Conservation (phyloP, 164 flowering plant genomes). For the Platanus orientalis region DNA sequence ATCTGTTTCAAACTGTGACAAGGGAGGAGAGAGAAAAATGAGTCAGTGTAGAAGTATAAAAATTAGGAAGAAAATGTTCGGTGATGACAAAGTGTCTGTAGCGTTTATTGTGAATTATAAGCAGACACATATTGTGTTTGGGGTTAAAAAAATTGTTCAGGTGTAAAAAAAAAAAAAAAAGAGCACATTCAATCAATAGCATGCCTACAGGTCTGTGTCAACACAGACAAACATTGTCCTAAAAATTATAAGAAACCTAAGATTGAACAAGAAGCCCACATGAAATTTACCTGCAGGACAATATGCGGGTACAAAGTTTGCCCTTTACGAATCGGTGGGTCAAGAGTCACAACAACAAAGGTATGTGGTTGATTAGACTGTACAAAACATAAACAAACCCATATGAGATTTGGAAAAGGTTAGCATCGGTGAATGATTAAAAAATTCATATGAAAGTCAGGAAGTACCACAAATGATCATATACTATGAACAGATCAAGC, state of each 20-base stretch:
- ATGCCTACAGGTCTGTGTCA: too few species aligned
- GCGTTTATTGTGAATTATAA: too few species aligned
- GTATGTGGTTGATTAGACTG: slow-evolving; percentile 97
- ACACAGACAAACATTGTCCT: too few species aligned
- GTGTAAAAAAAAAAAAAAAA: too few species aligned
- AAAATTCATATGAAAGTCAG: not conserved
- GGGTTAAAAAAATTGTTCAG: too few species aligned
- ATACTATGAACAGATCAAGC: not conserved
- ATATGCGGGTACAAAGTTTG: slow-evolving; percentile 98
- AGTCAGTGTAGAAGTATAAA: not conserved
- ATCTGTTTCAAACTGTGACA: slow-evolving; percentile 89
- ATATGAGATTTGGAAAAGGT: slow-evolving; percentile 6
- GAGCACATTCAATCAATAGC: too few species aligned
- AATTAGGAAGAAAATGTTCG: too few species aligned
- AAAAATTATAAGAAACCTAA: not conserved
- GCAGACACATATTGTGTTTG: too few species aligned
- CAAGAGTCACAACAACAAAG: slow-evolving; percentile 85
- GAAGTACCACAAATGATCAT: not conserved
- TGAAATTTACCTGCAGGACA: slow-evolving; percentile 75
- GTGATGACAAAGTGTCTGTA: too few species aligned
- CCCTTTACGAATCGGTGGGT: slow-evolving; percentile 97
- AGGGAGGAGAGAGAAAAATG: not conserved
- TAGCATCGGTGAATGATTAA: not conserved
- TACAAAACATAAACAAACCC: slow-evolving; percentile 18
- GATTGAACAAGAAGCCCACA: not conserved